Evolutionary conservation across 176 grass and related monocot species (phyloP), one percentile per base, ranked within the genome.

Genomic region (Hordeum marinum): DNA sequence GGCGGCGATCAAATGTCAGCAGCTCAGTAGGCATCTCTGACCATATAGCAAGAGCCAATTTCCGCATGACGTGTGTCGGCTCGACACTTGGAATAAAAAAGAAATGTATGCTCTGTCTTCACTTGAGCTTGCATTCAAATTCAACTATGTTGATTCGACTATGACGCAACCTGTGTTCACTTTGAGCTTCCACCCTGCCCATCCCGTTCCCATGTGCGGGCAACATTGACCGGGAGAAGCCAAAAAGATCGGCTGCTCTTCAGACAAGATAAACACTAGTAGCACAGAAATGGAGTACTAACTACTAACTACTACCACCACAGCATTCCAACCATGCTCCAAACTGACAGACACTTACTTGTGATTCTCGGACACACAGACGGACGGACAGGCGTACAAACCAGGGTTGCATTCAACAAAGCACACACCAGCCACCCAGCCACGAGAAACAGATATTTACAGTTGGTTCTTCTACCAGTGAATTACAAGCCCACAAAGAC

Each of bases 391-490:
- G 4, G 35, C 3, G 9, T 71, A 24, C 68, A 23, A 71, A 42
- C 70, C 70, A 72, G n/a, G 69, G 18, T 17, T 46, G 69, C 40
- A 17, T 12, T 73, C 18, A 41, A 27, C 13, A 48, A 8, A 72
- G 36, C 34, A 58, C 60, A 67, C 54, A 68, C 74, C n/a, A 71
- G 37, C 63, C 80, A 83, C 80, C 50, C 15, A n/a, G n/a, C n/a
- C n/a, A n/a, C n/a, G n/a, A n/a, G n/a, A n/a, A n/a, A n/a, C n/a
- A n/a, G n/a, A n/a, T 69, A 78, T 84, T 25, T 84, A 84, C 82
- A 59, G 0, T 55, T 55, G 52, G 18, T 45, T 88, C 63, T 32
- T 63, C 41, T 71, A 79, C 75, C 42, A 23, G 12, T 31, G 31
- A 20, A 41, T 63, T 71, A 72, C 54, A 88, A 72, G 23, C 65